Evolutionary conservation across 2,329 filamentous ascomycete genomes (phyloP).

Genomic region (Hymenoscyphus salicellus): DNA sequence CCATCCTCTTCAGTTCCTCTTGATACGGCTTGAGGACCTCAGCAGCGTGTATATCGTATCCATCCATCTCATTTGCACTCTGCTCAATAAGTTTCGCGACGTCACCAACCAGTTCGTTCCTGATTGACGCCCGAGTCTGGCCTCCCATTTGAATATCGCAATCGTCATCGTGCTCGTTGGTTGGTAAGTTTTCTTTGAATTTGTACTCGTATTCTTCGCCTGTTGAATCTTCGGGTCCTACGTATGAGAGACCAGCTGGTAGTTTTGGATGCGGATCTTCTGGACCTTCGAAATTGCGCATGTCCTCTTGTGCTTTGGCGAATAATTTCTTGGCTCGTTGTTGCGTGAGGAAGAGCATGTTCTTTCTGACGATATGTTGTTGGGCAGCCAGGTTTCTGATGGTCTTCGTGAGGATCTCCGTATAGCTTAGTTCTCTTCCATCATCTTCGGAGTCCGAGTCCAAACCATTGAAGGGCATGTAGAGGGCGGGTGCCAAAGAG

Average conservation of each 20-base stretch:
- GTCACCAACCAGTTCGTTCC: conserved; percentile 6
- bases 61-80: background rate
- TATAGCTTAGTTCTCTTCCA: conserved; percentile 15
- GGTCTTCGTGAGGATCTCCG: background rate
- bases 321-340: conserved; percentile 15
- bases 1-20: background rate
- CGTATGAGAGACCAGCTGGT: conserved; percentile 15
- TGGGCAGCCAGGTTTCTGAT: conserved; percentile 25
- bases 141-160: conserved; percentile 21
- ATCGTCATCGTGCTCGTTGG: background rate
- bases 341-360: conserved; percentile 23
- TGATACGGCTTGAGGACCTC: background rate
- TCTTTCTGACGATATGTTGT: conserved; percentile 25
- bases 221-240: conserved; percentile 35
- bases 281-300: conserved; percentile 30
- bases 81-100: background rate
- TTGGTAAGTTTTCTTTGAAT: conserved; percentile 12
- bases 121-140: conserved; percentile 9
- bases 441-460: background rate
- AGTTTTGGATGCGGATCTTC: conserved; percentile 13
- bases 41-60: background rate
- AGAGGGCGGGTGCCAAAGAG: conserved; percentile 24
- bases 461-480: conserved; percentile 27
- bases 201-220: conserved; percentile 20
- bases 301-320: conserved; percentile 18